These are phyloP conservation scores for Fusarium foetens DNA, from an alignment of 2,329 filamentous ascomycete genomes.

Conservation along the genomic window DNA sequence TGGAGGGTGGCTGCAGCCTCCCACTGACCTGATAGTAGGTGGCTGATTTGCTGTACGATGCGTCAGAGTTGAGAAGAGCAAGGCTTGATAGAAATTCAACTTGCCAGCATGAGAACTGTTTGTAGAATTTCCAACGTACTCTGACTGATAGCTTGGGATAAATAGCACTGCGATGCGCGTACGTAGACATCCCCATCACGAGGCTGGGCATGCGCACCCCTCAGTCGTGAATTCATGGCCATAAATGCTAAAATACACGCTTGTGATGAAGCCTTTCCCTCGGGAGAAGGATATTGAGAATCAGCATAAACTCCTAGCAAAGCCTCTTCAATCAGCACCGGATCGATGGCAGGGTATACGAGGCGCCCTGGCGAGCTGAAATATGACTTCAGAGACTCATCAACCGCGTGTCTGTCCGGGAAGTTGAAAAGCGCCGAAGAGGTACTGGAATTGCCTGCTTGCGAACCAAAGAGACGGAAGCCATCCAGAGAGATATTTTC, in stretches of 20 bases:
- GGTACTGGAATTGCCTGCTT: too few species aligned
- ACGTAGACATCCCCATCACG: not conserved
- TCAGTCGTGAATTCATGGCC: too few species aligned
- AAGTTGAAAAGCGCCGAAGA: not conserved
- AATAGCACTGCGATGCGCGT: not conserved
- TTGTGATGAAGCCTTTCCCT: too few species aligned
- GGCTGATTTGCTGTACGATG: not conserved
- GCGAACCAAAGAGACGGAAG: not conserved
- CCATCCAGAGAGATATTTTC: accelerated
- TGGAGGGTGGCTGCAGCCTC: not conserved
- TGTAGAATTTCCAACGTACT: not conserved
- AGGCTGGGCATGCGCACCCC: not conserved
- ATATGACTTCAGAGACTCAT: not conserved
- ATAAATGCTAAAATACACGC: too few species aligned
- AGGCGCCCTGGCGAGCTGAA: not conserved
- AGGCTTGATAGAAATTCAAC: not conserved
- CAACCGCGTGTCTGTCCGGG: accelerated
- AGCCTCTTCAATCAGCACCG: not conserved
- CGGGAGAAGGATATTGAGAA: too few species aligned
- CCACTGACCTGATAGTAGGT: not conserved
- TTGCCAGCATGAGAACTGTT: not conserved
- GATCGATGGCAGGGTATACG: not conserved
- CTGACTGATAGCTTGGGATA: accelerated
- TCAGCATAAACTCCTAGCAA: too few species aligned
- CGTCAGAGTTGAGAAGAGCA: not conserved